These are phyloP conservation scores for Elongisporangium prolatum DNA, from an alignment of 352 stramenopile genomes.

Conservation along the genomic window DNA sequence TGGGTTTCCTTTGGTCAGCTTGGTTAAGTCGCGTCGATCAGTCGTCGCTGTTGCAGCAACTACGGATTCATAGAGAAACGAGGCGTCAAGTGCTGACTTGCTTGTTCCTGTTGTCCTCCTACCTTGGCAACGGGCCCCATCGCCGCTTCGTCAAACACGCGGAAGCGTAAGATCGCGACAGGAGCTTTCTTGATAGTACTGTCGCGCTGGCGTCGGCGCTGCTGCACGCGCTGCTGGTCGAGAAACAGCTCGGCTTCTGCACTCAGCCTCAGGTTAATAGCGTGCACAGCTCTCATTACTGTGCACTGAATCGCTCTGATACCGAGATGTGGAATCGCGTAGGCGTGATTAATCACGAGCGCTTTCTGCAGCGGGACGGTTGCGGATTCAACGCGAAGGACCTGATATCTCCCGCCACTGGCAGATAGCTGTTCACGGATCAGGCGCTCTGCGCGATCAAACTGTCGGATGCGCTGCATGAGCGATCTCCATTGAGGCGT, in stretches of 20 bases:
- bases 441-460: constrained; percentile 38
- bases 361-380: constrained; percentile 19
- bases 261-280: not conserved
- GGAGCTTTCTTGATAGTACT: constrained; percentile 1
- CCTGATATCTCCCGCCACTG: constrained; percentile 35
- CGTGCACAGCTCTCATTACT: not conserved
- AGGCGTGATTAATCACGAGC: constrained; percentile 54
- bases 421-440: constrained; percentile 33
- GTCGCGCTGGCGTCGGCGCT: constrained; percentile 11
- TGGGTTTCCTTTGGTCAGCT: not conserved
- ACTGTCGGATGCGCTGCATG: constrained; percentile 28
- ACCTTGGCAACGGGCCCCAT: constrained; percentile 46
- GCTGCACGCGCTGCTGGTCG: constrained; percentile 29
- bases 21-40: constrained; percentile 12
- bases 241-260: constrained; percentile 49
- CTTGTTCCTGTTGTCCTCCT: not conserved
- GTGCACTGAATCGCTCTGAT: constrained; percentile 2
- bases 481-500: too few species aligned
- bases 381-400: constrained; percentile 29
- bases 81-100: not conserved
- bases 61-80: constrained; percentile 5
- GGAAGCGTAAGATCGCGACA: constrained; percentile 22
- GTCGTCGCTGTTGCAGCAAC: constrained; percentile 25
- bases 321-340: constrained; percentile 52
- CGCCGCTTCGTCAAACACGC: constrained; percentile 28